Conservation (phyloP, 2,329 filamentous ascomycete species). For the Coniochaeta prunicola region DNA sequence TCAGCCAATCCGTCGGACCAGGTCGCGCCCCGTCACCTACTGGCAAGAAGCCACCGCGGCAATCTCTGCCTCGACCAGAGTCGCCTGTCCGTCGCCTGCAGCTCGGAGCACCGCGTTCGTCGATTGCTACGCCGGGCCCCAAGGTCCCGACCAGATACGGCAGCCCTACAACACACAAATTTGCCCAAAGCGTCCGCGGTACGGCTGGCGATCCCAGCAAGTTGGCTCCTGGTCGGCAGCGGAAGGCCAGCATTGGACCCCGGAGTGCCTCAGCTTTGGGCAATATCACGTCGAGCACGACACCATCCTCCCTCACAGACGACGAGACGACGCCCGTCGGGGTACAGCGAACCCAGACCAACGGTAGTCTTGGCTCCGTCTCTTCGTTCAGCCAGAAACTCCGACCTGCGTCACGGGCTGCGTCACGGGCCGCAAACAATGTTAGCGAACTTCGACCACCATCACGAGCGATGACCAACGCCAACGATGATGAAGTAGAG, state of each 20-base stretch:
- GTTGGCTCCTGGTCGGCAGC: conserved; percentile 34
- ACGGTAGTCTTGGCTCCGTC: conserved; percentile 45
- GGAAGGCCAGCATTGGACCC: conserved; percentile 44
- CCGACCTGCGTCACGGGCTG: conserved; percentile 44
- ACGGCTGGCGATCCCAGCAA: conserved; percentile 57
- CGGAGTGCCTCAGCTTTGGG: conserved; percentile 56
- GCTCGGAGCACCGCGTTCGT: conserved; percentile 52
- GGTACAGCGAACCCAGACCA: conserved; percentile 40
- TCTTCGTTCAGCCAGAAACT: conserved; percentile 47
- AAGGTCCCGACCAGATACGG: conserved; percentile 51
- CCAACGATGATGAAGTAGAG: conserved; percentile 65
- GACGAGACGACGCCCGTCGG: conserved; percentile 50
- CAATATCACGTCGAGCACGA: conserved; percentile 26
- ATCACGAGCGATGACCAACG: conserved; percentile 31
- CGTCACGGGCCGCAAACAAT: conserved; percentile 16
- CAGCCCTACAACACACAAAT: conserved; percentile 54
- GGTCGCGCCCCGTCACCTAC: conserved; percentile 64
- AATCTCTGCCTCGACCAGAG: conserved; percentile 76
- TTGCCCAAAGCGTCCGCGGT: conserved; percentile 57
- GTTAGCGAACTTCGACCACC: not conserved
- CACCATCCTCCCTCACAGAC: conserved; percentile 40
- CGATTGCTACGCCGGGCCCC: conserved; percentile 45
- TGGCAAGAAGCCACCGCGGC: conserved; percentile 60
- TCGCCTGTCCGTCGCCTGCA: conserved; percentile 70
- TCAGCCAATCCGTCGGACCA: conserved; percentile 76